Evolutionary conservation across 2,329 filamentous ascomycete species (phyloP), one percentile per base, ranked within the genome.

Genomic region (Cercospora sojina): DNA sequence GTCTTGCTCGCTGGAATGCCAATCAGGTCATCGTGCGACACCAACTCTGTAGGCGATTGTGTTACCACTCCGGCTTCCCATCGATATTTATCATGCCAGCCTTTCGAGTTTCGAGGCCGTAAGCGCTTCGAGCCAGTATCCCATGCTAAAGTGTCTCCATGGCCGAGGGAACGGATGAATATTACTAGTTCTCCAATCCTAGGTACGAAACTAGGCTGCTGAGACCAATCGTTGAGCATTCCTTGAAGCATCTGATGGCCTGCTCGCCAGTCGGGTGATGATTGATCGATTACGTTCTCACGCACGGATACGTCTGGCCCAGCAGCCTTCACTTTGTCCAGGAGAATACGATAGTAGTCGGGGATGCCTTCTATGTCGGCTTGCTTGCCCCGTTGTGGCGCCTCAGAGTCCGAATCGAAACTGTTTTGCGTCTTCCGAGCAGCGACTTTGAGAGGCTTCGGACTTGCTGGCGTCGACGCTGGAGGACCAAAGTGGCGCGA

Each of bases 1-100:
- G 77, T 71, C 41, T 78, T 74, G 55, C 56, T 83, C 81, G 0
- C 76, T 60, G 2, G 79, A 75, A 12, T 80, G 74, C 3, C 76
- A 70, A 23, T 80, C 73, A 87, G 75, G 64, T 87, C 84, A n/a
- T 82, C 77, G 16, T 82, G 76, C 1, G 76, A 71, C 0, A 80
- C 72, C 1, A 72, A 59, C 25, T 84, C 81, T 1, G 79, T 76
- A 0, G 86, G 82, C 3, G 80, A 75, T 71, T 88, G 83, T 1
- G 83, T 82, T 10, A 89, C 77, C 0, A 87, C 78, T 1, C 86
- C 87, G 0, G 83, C 86, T 70, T 86, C 82, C 87, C 87, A 89
- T 6, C 74, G 64, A 0, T 85, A 84, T 4, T n/a, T 62, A 1
- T 67, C 69, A 5, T 61, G 62, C 70, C 67, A 71, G 3, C 57